Evolutionary conservation across 371 early-diverging fungal species (phyloP).

Genomic region (Mortierella sp.): DNA sequence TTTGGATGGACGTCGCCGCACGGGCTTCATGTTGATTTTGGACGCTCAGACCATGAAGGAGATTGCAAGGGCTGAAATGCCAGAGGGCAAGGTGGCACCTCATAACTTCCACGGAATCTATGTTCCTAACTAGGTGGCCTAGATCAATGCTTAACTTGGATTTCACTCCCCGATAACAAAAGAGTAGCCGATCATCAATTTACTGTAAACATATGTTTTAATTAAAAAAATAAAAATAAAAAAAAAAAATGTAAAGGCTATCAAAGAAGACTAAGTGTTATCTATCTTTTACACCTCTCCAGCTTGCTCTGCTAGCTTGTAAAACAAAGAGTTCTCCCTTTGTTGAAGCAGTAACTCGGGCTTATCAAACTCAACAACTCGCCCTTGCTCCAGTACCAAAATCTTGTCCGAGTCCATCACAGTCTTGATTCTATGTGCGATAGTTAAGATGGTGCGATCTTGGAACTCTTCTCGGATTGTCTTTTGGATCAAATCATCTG

Average conservation of each 20-base stretch:
- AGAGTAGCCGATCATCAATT: too few relatives aligned
- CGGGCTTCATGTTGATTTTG: conserved; percentile 66
- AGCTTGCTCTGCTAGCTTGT: conserved; percentile 57
- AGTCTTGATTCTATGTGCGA: conserved; percentile 70
- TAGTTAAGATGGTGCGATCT: conserved; percentile 58
- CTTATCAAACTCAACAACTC: conserved; percentile 79
- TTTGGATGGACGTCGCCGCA: conserved; percentile 56
- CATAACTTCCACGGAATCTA: conserved; percentile 67
- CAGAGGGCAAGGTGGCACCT: conserved; percentile 59
- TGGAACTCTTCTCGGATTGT: conserved; percentile 83
- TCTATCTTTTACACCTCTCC: conserved; percentile 22
- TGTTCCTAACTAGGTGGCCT: conserved; percentile 9
- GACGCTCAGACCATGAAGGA: conserved; percentile 68
- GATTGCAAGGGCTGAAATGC: conserved; percentile 63
- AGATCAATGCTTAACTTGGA: background rate
- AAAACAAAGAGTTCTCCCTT: conserved; percentile 65
- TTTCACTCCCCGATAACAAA: too few relatives aligned
- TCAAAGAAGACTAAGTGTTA: background rate
- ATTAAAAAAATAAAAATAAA: background rate
- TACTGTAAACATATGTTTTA: too few relatives aligned
- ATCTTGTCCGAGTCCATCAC: conserved; percentile 88
- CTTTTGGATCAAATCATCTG: conserved; percentile 80
- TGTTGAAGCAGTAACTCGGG: conserved; percentile 66
- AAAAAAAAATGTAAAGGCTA: background rate
- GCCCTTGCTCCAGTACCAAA: conserved; percentile 84